Conservation (phyloP, 2,329 filamentous ascomycete species). For the Diaporthe sp. region DNA sequence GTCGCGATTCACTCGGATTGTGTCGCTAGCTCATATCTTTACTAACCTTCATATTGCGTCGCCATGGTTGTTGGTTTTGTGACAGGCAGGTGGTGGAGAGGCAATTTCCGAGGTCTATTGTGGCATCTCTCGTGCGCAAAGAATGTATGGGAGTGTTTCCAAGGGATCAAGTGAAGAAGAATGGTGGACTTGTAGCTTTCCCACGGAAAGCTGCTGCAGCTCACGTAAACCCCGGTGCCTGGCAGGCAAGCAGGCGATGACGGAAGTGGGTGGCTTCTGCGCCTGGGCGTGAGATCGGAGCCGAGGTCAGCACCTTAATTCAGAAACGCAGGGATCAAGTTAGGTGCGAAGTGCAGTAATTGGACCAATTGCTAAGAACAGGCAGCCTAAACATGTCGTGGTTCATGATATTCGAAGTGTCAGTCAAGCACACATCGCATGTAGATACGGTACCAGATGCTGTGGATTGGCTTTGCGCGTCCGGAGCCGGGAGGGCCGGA, state of each 20-base stretch:
- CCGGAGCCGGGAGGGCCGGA: conserved; percentile 14
- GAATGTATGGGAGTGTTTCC: neutral
- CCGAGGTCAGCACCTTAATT: neutral
- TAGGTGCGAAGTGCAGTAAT: neutral
- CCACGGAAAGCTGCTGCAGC: neutral
- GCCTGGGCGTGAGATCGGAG: neutral
- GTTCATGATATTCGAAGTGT: neutral
- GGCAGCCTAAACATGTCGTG: neutral
- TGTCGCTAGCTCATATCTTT: neutral
- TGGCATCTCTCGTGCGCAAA: neutral
- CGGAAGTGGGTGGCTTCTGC: conserved; percentile 17
- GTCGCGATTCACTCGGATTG: conserved; percentile 14
- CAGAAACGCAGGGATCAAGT: neutral
- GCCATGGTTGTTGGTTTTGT: conserved; percentile 56
- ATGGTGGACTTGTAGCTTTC: neutral
- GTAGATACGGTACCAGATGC: neutral
- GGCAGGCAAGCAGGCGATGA: conserved; percentile 26
- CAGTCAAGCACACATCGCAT: neutral
- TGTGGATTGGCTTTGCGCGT: neutral
- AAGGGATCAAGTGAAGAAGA: neutral
- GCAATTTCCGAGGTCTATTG: neutral
- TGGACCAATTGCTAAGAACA: neutral
- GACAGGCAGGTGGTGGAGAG: neutral
- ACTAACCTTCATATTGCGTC: conserved; percentile 68
- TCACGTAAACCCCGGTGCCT: conserved; percentile 23